These are phyloP conservation scores for Jatropha podagrica DNA, from an alignment of 441 rosid species.

Conservation along the genomic window DNA sequence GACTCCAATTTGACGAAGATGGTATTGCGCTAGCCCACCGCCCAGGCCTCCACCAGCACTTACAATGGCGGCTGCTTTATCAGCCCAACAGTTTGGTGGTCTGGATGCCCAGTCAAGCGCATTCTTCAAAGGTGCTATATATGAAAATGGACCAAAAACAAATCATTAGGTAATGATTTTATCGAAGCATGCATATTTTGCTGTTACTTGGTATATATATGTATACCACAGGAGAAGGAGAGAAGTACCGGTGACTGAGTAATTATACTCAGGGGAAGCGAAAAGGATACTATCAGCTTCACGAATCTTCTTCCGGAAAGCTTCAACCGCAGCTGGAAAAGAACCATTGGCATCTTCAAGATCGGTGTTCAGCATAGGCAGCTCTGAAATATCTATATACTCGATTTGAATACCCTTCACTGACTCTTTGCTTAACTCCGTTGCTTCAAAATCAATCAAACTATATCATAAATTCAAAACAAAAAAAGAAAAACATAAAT, in stretches of 20 bases:
- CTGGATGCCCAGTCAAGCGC: constrained; percentile 86
- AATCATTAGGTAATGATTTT: too few species aligned
- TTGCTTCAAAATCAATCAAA: constrained; percentile 35
- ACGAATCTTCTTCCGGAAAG: constrained; percentile 55
- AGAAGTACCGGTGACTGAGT: constrained; percentile 59
- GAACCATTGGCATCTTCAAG: constrained; percentile 55
- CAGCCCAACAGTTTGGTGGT: constrained; percentile 75
- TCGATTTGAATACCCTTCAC: constrained; percentile 59
- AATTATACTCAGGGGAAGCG: constrained; percentile 81
- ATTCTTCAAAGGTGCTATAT: constrained; percentile 67
- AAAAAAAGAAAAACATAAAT: neutral
- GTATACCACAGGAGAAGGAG: neutral
- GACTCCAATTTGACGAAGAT: constrained; percentile 77
- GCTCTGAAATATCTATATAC: constrained; percentile 54
- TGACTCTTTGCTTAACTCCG: constrained; percentile 42
- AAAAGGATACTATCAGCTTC: constrained; percentile 60
- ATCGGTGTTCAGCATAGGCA: constrained; percentile 78
- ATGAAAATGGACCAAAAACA: too few species aligned
- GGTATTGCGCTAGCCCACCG: constrained; percentile 59
- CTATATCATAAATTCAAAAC: neutral
- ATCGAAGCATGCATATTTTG: too few species aligned
- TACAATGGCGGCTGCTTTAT: constrained; percentile 69
- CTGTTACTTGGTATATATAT: too few species aligned
- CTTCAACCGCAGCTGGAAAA: constrained; percentile 60
- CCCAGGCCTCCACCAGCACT: constrained; percentile 60